Conservation (phyloP, 331 rosid genomes). For the Cydonia oblonga region DNA sequence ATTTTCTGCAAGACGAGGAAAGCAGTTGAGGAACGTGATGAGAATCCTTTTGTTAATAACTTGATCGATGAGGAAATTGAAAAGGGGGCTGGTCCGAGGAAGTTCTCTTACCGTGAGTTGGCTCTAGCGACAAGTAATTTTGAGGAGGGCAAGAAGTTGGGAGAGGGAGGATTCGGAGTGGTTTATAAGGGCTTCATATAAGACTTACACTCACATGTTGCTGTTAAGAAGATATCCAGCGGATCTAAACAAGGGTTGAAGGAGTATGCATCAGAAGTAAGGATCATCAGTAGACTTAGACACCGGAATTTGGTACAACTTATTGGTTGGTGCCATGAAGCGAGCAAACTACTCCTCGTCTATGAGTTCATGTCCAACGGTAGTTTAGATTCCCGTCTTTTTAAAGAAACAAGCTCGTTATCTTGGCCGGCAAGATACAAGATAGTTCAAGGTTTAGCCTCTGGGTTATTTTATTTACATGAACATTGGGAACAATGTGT, state of each 20-base stretch:
- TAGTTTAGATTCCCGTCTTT: not conserved
- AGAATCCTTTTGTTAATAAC: too few species aligned
- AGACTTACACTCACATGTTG: not conserved
- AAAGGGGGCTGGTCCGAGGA: too few species aligned
- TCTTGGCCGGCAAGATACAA: not conserved
- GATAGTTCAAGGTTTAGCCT: constrained; percentile 3
- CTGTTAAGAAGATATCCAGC: not conserved
- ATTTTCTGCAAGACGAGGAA: too few species aligned
- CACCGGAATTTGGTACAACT: not conserved
- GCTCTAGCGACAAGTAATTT: too few species aligned
- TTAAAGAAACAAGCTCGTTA: not conserved
- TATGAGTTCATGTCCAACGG: not conserved
- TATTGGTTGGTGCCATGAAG: not conserved
- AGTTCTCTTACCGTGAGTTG: too few species aligned
- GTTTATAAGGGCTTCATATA: not conserved
- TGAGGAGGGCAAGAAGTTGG: too few species aligned
- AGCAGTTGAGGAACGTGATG: too few species aligned
- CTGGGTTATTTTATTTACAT: not conserved
- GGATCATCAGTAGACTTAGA: not conserved
- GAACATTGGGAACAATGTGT: constrained; percentile 7
- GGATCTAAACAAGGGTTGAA: constrained; percentile 1
- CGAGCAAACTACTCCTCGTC: not conserved
- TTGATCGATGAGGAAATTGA: too few species aligned
- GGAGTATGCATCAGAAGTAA: not conserved
- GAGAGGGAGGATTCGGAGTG: too few species aligned